These are phyloP conservation scores for Xerocomellus chrysenteron DNA, from an alignment of 768 basidiomycete genomes.

Conservation along the genomic window DNA sequence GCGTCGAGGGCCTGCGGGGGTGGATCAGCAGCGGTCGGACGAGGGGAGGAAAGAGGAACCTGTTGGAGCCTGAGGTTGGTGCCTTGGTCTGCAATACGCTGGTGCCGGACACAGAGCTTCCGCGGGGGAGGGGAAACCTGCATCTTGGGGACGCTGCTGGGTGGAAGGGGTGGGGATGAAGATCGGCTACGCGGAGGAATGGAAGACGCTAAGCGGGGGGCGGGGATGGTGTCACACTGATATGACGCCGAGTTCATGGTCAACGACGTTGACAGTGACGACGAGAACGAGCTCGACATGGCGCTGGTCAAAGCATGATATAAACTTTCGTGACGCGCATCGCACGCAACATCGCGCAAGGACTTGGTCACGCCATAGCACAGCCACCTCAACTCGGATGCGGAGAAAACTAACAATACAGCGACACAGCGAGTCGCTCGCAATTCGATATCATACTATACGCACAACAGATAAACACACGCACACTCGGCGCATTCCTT, in stretches of 20 bases:
- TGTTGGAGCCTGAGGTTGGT: slow-evolving; percentile 90
- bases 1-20: slow-evolving; percentile 80
- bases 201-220: slow-evolving; percentile 49
- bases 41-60: slow-evolving; percentile 41
- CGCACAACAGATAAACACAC: slow-evolving; percentile 34
- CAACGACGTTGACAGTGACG: no score
- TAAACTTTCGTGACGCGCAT: slow-evolving; percentile 19
- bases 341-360: slow-evolving; percentile 37
- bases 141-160: neutral
- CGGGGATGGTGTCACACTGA: slow-evolving; percentile 72
- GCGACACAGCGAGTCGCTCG: slow-evolving; percentile 26
- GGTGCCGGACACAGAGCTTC: slow-evolving; percentile 90
- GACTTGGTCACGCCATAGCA: slow-evolving; percentile 10
- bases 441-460: slow-evolving; percentile 38
- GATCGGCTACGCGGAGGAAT: neutral
- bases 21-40: slow-evolving; percentile 7
- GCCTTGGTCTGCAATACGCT: slow-evolving; percentile 95
- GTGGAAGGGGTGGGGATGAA: neutral
- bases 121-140: slow-evolving; percentile 28
- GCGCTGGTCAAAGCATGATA: neutral
- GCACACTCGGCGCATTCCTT: slow-evolving; percentile 21
- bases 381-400: slow-evolving; percentile 13
- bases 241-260: slow-evolving; percentile 31
- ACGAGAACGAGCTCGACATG: no score
- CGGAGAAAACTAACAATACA: slow-evolving; percentile 26